Evolutionary conservation across 345 rosid genomes (phyloP).

Genomic region (Eucalyptus globulus): DNA sequence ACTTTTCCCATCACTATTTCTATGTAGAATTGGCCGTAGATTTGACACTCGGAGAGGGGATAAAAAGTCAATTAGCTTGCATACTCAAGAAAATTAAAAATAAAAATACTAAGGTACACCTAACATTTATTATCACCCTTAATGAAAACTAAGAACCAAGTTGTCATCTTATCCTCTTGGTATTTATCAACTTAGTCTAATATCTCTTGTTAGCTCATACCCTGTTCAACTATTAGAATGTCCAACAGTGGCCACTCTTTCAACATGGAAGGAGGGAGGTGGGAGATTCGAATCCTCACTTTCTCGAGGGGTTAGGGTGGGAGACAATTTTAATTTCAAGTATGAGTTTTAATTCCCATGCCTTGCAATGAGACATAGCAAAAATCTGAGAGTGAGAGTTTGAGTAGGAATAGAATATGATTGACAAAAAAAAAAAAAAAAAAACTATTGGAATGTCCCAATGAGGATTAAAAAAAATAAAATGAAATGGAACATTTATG

Average conservation of each 20-base stretch:
- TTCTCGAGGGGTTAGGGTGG: no score
- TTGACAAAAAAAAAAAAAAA: no score
- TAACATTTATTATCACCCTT: background rate
- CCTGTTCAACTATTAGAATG: background rate
- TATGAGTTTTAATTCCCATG: no score
- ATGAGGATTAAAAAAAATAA: no score
- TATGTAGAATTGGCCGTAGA: background rate
- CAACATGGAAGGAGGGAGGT: no score
- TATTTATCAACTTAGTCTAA: background rate
- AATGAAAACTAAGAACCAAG: background rate
- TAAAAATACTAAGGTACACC: background rate
- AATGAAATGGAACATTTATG: background rate
- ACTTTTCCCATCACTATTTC: background rate
- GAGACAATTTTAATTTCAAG: no score
- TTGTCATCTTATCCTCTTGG: background rate
- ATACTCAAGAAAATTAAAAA: background rate
- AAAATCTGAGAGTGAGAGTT: no score
- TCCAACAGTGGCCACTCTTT: background rate
- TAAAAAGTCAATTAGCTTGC: background rate
- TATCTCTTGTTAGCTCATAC: background rate
- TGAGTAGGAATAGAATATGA: no score
- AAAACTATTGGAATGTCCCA: background rate
- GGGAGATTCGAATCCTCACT: no score
- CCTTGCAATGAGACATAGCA: fast-evolving
- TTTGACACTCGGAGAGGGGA: background rate